Conservation (phyloP, 2,329 filamentous ascomycete species). For the Calonectria naviculata region DNA sequence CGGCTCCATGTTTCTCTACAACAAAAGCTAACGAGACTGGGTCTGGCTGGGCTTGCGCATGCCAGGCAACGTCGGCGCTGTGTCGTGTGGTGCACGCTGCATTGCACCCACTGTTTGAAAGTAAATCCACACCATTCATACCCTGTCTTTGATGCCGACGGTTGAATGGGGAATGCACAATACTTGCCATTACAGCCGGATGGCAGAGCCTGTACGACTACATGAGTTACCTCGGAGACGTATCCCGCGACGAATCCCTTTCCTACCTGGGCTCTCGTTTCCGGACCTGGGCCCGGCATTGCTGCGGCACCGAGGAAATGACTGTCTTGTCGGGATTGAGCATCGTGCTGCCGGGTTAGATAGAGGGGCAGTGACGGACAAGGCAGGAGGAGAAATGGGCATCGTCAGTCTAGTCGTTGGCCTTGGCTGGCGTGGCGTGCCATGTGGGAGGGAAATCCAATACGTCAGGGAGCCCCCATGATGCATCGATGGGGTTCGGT, state of each 20-base stretch:
- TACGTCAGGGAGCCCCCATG: conserved; percentile 29
- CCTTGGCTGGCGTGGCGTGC: conserved; percentile 32
- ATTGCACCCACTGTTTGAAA: conserved; percentile 18
- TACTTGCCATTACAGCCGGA: conserved; percentile 12
- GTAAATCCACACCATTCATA: conserved; percentile 22
- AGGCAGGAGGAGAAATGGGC: conserved; percentile 13
- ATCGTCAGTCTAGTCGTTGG: conserved; percentile 10
- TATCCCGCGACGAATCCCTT: not conserved
- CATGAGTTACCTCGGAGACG: conserved; percentile 3
- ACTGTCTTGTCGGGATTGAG: conserved; percentile 17
- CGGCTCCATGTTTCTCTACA: conserved; percentile 21
- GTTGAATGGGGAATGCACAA: conserved; percentile 7
- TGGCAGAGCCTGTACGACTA: conserved; percentile 9
- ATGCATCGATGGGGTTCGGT: conserved; percentile 8
- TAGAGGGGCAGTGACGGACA: conserved; percentile 18
- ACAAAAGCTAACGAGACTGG: conserved; percentile 9
- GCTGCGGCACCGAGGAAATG: conserved; percentile 14
- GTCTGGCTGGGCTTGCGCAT: conserved; percentile 15
- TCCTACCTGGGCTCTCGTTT: not conserved
- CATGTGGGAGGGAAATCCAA: conserved; percentile 31
- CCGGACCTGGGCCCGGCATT: not conserved
- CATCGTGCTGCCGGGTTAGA: conserved; percentile 23
- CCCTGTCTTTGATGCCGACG: conserved; percentile 6
- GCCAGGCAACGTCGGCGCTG: conserved; percentile 12
- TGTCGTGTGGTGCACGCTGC: conserved; percentile 21